Evolutionary conservation across 2,329 filamentous ascomycete genomes (phyloP).

Genomic region (Alternaria consortialis): DNA sequence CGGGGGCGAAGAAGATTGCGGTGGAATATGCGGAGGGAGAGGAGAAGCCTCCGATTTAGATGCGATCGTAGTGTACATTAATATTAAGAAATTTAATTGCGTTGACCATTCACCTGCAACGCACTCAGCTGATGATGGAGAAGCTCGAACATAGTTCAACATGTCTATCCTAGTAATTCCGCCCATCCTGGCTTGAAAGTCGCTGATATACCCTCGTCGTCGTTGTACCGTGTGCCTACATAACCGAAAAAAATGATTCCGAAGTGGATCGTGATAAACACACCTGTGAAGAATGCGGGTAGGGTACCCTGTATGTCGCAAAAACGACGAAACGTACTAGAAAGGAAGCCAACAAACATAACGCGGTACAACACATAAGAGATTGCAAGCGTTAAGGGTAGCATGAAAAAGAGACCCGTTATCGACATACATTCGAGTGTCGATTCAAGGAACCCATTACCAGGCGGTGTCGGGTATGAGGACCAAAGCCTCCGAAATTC

Average conservation of each 20-base stretch:
- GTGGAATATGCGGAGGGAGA: constrained; percentile 23
- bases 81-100: too few species aligned
- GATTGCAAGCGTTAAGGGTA: too few species aligned
- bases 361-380: not conserved
- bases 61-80: not conserved
- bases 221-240: too few species aligned
- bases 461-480: too few species aligned
- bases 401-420: too few species aligned
- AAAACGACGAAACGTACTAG: not conserved
- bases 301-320: not conserved
- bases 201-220: not conserved
- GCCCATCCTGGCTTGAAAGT: not conserved
- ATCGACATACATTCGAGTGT: too few species aligned
- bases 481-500: too few species aligned
- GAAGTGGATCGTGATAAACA: not conserved
- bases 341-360: not conserved
- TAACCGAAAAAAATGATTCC: not conserved
- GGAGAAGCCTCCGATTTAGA: constrained; percentile 14
- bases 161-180: not conserved
- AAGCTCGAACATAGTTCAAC: too few species aligned
- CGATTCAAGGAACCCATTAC: too few species aligned
- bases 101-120: too few species aligned
- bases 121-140: too few species aligned
- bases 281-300: not conserved
- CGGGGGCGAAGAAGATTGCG: constrained; percentile 19